Evolutionary conservation across 371 early-diverging fungal genomes (phyloP).

Genomic region (Quaeritorhiza haematococci): DNA sequence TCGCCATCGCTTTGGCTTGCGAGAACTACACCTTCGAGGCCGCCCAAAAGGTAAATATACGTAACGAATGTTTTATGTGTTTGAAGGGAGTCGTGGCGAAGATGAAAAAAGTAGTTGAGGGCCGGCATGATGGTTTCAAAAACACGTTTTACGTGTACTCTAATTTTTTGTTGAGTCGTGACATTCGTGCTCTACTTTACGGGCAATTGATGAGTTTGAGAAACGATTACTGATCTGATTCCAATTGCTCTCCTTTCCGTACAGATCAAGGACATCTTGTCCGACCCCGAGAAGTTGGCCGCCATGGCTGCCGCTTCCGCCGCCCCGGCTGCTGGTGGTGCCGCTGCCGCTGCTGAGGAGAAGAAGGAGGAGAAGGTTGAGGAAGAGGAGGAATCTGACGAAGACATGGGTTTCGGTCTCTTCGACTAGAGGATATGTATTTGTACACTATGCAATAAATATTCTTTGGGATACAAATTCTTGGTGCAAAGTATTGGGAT

Average conservation of each 20-base stretch:
- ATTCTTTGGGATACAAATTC: too few species aligned
- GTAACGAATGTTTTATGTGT: conserved; percentile 15
- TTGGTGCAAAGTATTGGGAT: too few species aligned
- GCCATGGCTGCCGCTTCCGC: too few species aligned
- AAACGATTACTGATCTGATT: not conserved
- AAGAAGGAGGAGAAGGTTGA: conserved; percentile 64
- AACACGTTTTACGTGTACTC: conserved; percentile 43
- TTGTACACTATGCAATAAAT: too few species aligned
- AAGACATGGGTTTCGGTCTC: conserved; percentile 91
- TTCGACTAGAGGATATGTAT: too few species aligned
- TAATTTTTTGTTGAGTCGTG: conserved; percentile 70
- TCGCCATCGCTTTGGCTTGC: conserved; percentile 80
- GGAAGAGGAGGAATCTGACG: conserved; percentile 86
- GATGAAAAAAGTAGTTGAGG: conserved; percentile 6
- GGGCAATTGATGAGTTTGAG: not conserved
- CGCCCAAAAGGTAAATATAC: conserved; percentile 73
- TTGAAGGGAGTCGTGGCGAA: conserved; percentile 1
- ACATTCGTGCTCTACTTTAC: not conserved
- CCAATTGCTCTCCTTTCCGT: not conserved
- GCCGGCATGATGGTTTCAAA: conserved; percentile 1
- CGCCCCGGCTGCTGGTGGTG: conserved; percentile 27
- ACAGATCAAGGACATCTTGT: conserved; percentile 38
- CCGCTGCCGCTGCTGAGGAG: conserved; percentile 26
- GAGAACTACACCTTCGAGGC: conserved; percentile 86
- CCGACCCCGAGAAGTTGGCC: conserved; percentile 36